Percentiles rank a stretch among this genome's conserved stretches.
phyloP scores from a whole-genome alignment of 176 grass and related monocot genomes.

The Leersia perrieri region DNA sequence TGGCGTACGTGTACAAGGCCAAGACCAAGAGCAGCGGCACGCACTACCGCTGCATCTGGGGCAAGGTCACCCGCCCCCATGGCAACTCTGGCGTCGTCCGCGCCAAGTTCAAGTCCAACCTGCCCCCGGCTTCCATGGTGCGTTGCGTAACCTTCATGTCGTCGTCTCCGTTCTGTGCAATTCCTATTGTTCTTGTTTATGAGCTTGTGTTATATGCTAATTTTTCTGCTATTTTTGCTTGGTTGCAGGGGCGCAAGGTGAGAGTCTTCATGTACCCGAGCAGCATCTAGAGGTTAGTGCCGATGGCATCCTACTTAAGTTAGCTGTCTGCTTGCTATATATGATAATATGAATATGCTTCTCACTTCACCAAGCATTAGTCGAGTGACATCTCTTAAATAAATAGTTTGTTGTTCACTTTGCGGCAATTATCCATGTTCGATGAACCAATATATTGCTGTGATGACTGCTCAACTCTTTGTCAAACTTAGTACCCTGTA shows the following conservation, averaged over 20 bases:
- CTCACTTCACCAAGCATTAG: not conserved
- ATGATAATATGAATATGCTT: no score
- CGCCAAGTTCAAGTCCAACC: conserved; percentile 62
- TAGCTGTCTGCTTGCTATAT: not conserved
- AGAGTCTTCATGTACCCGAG: conserved; percentile 89
- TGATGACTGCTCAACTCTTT: not conserved
- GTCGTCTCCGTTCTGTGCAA: no score
- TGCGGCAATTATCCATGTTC: not conserved
- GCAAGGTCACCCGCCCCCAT: conserved; percentile 63
- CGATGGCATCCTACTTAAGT: not conserved
- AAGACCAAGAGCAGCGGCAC: conserved; percentile 58
- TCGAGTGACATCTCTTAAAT: not conserved
- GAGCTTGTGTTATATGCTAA: conserved; percentile 3
- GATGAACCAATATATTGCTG: not conserved
- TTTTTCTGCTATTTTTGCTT: not conserved
- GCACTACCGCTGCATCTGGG: conserved; percentile 62
- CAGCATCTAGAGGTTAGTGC: conserved; percentile 68
- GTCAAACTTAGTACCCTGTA: not conserved
- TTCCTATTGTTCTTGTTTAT: not conserved
- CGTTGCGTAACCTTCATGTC: not conserved
- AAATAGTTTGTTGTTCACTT: not conserved
- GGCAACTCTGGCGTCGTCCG: conserved; percentile 64
- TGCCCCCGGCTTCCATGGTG: not conserved
- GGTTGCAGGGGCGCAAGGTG: conserved; percentile 64
- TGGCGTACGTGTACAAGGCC: conserved; percentile 77